A percentile compares a stretch with the other conserved stretches of the same genome.
Conservation (phyloP, 2,329 filamentous ascomycete genomes). For the Colletotrichum brevisporum region DNA sequence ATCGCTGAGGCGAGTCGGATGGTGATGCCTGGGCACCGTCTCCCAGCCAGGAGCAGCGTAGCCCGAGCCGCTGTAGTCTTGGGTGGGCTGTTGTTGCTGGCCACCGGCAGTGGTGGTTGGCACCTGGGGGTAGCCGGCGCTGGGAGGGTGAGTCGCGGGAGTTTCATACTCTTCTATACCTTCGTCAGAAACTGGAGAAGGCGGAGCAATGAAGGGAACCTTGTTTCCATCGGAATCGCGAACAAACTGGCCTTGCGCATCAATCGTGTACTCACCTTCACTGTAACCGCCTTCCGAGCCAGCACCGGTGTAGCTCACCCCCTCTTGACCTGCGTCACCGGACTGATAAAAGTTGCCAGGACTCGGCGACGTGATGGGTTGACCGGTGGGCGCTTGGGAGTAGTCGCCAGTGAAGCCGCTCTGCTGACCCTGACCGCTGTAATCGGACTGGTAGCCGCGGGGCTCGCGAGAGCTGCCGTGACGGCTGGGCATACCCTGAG, state of each 20-base stretch:
- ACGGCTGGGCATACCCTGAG: constrained; percentile 75
- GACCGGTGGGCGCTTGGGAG: constrained; percentile 58
- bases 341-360: constrained; percentile 44
- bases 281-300: constrained; percentile 74
- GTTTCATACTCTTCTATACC: constrained; percentile 72
- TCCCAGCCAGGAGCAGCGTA: constrained; percentile 83
- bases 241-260: constrained; percentile 72
- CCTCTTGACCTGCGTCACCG: constrained; percentile 26
- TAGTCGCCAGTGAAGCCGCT: constrained; percentile 53
- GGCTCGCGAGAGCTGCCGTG: constrained; percentile 61
- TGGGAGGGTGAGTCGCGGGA: constrained; percentile 58
- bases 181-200: constrained; percentile 64
- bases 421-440: constrained; percentile 47
- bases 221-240: constrained; percentile 73
- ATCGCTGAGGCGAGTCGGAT: constrained; percentile 90
- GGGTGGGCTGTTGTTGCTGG: constrained; percentile 35
- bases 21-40: constrained; percentile 82
- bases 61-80: constrained; percentile 76
- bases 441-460: constrained; percentile 45
- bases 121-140: constrained; percentile 48
- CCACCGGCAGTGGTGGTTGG: constrained; percentile 54
- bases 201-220: constrained; percentile 65
- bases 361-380: constrained; percentile 52
- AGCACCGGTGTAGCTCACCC: constrained; percentile 41
- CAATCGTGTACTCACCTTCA: constrained; percentile 80